A percentile compares a stretch with the other conserved stretches of the same genome.
Conservation (phyloP, 2,329 filamentous ascomycete species). For the Diaporthe ampelina region DNA sequence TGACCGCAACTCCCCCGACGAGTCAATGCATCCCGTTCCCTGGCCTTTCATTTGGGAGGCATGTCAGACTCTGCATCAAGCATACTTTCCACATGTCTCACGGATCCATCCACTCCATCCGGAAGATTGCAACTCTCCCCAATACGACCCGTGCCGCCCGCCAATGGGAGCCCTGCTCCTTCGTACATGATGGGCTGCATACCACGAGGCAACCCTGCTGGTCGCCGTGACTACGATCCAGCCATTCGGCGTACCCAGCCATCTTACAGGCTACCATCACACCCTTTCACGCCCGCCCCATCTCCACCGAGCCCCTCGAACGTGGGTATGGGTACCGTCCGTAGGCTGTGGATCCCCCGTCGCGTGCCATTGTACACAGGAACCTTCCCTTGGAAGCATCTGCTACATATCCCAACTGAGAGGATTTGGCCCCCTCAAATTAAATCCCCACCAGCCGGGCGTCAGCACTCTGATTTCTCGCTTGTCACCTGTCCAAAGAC, state of each 20-base stretch:
- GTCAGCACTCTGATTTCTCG: constrained; percentile 40
- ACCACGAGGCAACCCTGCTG: constrained; percentile 37
- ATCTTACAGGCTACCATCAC: constrained; percentile 24
- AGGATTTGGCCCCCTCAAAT: constrained; percentile 35
- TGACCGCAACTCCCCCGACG: constrained; percentile 38
- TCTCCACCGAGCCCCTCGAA: background rate
- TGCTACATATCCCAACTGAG: constrained; percentile 22
- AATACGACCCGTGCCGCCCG: constrained; percentile 41
- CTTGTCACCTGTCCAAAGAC: constrained; percentile 25
- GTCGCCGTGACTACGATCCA: constrained; percentile 20
- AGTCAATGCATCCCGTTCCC: constrained; percentile 35
- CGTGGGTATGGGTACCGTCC: constrained; percentile 12
- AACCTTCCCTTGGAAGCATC: background rate
- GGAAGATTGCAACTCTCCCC: constrained; percentile 35
- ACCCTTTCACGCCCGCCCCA: constrained; percentile 17
- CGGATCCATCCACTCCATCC: constrained; percentile 33
- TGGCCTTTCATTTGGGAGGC: constrained; percentile 32
- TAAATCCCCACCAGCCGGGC: constrained; percentile 34
- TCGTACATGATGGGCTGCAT: constrained; percentile 24
- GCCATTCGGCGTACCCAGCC: constrained; percentile 9
- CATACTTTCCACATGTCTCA: constrained; percentile 36
- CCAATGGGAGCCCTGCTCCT: constrained; percentile 31
- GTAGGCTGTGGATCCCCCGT: constrained; percentile 23
- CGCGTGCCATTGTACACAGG: background rate
- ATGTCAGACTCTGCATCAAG: constrained; percentile 36